phyloP scores from a whole-genome alignment of 1,284 basidiomycete species.

The Apiotrichum domesticum region DNA sequence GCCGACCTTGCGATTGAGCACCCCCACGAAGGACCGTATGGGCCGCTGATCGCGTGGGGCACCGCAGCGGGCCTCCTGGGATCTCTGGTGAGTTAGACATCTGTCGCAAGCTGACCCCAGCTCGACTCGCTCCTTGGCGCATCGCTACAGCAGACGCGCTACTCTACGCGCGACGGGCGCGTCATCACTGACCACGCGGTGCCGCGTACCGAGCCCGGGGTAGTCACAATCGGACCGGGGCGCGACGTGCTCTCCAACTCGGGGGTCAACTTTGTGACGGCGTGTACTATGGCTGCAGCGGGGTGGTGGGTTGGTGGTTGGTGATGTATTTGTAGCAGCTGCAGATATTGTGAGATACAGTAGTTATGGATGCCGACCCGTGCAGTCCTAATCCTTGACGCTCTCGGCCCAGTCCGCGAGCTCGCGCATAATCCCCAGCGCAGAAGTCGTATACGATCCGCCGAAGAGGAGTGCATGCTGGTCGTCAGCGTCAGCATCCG shows the following conservation, averaged over 20 bases:
- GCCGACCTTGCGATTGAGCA: conserved; percentile 61
- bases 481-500: background rate
- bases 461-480: conserved; percentile 46
- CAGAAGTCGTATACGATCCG: conserved; percentile 30
- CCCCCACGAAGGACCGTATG: conserved; percentile 37
- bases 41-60: conserved; percentile 54
- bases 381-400: background rate
- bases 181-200: conserved; percentile 60
- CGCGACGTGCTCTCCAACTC: conserved; percentile 65
- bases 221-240: conserved; percentile 61
- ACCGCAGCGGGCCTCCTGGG: conserved; percentile 63
- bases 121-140: conserved; percentile 82
- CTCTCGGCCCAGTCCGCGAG: conserved; percentile 33
- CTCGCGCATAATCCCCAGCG: conserved; percentile 35
- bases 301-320: conserved; percentile 28
- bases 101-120: conserved; percentile 28
- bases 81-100: conserved; percentile 57
- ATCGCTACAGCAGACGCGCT: conserved; percentile 75
- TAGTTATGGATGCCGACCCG: no score
- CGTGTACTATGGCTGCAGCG: conserved; percentile 23
- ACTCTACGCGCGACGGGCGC: conserved; percentile 57
- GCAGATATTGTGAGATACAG: no score
- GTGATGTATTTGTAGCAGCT: background rate
- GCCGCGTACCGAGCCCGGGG: conserved; percentile 26
- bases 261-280: conserved; percentile 36